Conservation (phyloP, 768 basidiomycete species). For the Candolleomyces eurysporus region DNA sequence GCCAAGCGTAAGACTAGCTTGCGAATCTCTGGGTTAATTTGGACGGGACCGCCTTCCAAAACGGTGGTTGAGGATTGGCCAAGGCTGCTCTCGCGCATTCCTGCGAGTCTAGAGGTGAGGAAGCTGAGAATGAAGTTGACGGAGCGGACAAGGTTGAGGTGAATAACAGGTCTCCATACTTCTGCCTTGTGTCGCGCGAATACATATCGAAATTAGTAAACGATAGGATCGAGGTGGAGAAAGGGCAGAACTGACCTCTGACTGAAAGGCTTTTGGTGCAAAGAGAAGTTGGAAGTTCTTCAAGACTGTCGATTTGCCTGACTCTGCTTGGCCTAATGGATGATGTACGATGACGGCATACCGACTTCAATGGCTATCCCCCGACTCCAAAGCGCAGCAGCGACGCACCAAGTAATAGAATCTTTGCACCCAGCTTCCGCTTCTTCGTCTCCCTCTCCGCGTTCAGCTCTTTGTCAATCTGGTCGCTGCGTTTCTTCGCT, state of each 20-base stretch:
- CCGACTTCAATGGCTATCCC: neutral
- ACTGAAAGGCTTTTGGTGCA: slow-evolving; percentile 55
- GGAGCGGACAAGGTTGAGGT: slow-evolving; percentile 63
- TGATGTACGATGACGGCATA: neutral
- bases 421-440: slow-evolving; percentile 39
- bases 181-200: slow-evolving; percentile 30
- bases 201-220: neutral
- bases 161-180: slow-evolving; percentile 64
- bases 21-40: slow-evolving; percentile 36
- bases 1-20: slow-evolving; percentile 49
- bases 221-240: neutral
- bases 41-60: neutral
- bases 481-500: slow-evolving; percentile 51
- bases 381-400: neutral
- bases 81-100: slow-evolving; percentile 17
- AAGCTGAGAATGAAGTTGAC: slow-evolving; percentile 39
- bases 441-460: slow-evolving; percentile 41
- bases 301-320: slow-evolving; percentile 64
- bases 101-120: slow-evolving; percentile 19
- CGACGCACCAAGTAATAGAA: slow-evolving; percentile 55
- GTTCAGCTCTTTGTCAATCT: slow-evolving; percentile 52
- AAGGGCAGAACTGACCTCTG: slow-evolving; percentile 38
- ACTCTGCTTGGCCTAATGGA: slow-evolving; percentile 58
- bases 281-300: slow-evolving; percentile 67
- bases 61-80: slow-evolving; percentile 15